phyloP scores from a whole-genome alignment of 202 grass and related monocot genomes.

The Musa balbisiana region DNA sequence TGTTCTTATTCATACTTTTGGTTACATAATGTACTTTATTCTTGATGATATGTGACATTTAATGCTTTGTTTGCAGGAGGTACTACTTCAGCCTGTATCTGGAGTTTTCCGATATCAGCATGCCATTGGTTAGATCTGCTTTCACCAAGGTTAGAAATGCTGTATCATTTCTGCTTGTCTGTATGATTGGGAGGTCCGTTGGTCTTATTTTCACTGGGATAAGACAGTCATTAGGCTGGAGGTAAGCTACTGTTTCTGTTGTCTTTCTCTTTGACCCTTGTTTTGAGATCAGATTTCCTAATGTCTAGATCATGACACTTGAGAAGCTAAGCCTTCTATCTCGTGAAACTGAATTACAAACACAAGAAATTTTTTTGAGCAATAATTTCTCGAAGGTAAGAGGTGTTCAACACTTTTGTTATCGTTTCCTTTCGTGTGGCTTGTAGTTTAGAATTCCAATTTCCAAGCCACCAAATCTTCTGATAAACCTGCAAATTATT shows the following conservation, averaged over 20 bases:
- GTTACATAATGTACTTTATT: neutral
- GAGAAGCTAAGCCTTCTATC: neutral
- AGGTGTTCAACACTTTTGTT: neutral
- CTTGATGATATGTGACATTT: neutral
- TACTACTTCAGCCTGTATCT: slow-evolving; percentile 87
- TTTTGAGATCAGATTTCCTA: neutral
- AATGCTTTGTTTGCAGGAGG: slow-evolving; percentile 43
- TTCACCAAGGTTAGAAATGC: slow-evolving; percentile 50
- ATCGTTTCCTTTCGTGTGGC: neutral
- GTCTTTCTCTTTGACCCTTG: neutral
- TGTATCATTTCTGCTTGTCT: slow-evolving; percentile 77
- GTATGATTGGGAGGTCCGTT: slow-evolving; percentile 80
- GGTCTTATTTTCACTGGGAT: slow-evolving; percentile 84
- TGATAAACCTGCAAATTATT: too few relatives aligned
- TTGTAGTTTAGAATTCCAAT: neutral
- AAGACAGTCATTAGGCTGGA: slow-evolving; percentile 76
- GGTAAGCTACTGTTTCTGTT: slow-evolving; percentile 24
- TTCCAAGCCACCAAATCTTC: too few relatives aligned
- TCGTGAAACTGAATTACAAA: neutral
- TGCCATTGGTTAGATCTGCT: slow-evolving; percentile 48
- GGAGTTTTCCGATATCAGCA: slow-evolving; percentile 69
- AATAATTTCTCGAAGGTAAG: neutral
- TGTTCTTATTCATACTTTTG: neutral
- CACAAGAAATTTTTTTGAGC: neutral
- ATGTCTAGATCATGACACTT: neutral